phyloP scores from a whole-genome alignment of 371 early-diverging fungal species.

The Apophysomyces variabilis region DNA sequence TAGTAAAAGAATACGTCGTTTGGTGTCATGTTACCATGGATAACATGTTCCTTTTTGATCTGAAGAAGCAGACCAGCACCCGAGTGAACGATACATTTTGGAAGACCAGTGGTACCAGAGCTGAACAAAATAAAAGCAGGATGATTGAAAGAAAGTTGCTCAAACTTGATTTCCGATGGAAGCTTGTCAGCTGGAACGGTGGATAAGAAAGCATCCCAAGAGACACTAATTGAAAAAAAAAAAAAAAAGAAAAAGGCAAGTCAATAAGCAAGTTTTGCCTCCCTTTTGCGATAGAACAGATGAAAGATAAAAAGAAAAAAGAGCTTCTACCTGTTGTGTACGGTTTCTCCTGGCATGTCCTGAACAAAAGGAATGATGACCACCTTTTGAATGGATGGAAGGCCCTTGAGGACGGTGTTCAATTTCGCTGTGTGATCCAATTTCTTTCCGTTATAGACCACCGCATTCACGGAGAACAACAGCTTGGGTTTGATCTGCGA shows the following conservation, averaged over 20 bases:
- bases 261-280: conserved; percentile 33
- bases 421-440: conserved; percentile 85
- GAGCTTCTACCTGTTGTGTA: conserved; percentile 23
- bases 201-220: conserved; percentile 54
- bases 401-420: conserved; percentile 65
- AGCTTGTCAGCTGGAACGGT: conserved; percentile 35
- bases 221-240: conserved; percentile 34
- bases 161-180: conserved; percentile 64
- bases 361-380: conserved; percentile 78
- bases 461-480: conserved; percentile 88
- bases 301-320: neutral
- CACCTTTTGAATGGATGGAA: conserved; percentile 68
- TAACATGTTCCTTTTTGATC: conserved; percentile 91
- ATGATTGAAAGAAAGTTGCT: conserved; percentile 90
- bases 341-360: conserved; percentile 12
- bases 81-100: conserved; percentile 98
- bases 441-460: conserved; percentile 87
- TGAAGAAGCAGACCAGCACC: conserved; percentile 93
- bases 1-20: conserved; percentile 92
- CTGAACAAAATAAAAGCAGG: conserved; percentile 96
- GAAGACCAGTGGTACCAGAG: conserved; percentile 97
- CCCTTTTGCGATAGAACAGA: conserved; percentile 20
- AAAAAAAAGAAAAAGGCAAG: conserved; percentile 17
- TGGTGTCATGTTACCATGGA: conserved; percentile 79
- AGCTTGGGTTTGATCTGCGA: conserved; percentile 94